Conservation (phyloP, 768 basidiomycete species). For the Russula compacta region DNA sequence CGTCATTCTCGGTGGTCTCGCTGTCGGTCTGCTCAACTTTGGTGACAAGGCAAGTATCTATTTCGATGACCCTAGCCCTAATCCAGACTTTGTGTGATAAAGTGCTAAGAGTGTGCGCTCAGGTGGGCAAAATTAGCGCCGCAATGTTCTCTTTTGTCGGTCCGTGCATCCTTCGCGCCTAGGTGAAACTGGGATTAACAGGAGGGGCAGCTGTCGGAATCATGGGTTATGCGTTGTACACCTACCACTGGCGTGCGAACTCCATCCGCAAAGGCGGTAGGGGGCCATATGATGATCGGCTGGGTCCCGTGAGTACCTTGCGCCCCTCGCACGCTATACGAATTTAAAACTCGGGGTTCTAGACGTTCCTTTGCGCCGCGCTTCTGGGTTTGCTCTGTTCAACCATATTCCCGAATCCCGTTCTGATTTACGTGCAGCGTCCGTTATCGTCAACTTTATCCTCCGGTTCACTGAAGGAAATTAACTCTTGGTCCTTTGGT, state of each 20-base stretch:
- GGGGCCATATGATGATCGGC: conserved; percentile 92
- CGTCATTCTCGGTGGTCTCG: conserved; percentile 92
- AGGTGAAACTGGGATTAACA: neutral
- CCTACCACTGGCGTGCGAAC: conserved; percentile 93
- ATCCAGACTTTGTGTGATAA: neutral
- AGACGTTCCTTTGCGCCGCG: conserved; percentile 80
- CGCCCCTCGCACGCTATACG: neutral
- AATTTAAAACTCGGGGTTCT: conserved; percentile 16
- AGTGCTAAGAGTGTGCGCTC: neutral
- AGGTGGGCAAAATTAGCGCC: conserved; percentile 94
- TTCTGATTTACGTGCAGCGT: conserved; percentile 41
- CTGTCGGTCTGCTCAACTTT: conserved; percentile 94
- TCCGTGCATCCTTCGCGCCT: conserved; percentile 30
- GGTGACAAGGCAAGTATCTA: conserved; percentile 70
- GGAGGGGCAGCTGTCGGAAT: conserved; percentile 74
- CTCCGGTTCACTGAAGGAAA: conserved; percentile 55
- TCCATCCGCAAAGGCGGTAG: conserved; percentile 87
- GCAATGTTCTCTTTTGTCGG: conserved; percentile 95
- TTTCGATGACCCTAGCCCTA: neutral
- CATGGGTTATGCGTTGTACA: conserved; percentile 92
- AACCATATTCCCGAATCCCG: neutral
- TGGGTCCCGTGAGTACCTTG: conserved; percentile 73
- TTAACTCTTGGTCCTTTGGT: neutral
- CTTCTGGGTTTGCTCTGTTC: conserved; percentile 50
- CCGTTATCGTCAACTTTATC: conserved; percentile 78